A percentile compares a stretch with the other conserved stretches of the same genome.
These are phyloP conservation scores for Stagonosporopsis rhizophila DNA, from an alignment of 2,329 filamentous ascomycete genomes.

Conservation along the genomic window DNA sequence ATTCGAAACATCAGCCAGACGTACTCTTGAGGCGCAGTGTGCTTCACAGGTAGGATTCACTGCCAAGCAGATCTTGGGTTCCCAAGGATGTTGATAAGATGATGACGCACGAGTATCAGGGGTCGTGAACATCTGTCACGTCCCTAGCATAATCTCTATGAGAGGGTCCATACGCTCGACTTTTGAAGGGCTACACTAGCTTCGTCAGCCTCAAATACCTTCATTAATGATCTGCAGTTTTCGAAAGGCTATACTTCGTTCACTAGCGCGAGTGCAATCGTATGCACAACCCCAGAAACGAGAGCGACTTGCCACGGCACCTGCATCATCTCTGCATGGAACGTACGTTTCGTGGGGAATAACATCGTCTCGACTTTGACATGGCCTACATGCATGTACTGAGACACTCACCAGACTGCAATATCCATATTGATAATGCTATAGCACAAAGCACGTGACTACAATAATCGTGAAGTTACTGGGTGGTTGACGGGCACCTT, in stretches of 20 bases:
- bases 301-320: background rate
- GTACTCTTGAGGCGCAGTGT: background rate
- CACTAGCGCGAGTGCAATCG: background rate
- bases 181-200: background rate
- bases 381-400: background rate
- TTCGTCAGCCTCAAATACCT: background rate
- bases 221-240: background rate
- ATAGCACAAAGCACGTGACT: background rate
- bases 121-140: background rate
- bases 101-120: background rate
- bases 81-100: background rate
- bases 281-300: background rate
- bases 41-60: background rate
- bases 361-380: background rate
- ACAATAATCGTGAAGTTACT: background rate
- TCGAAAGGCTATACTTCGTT: background rate
- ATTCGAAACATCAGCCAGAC: background rate
- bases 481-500: background rate
- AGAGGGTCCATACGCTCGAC: background rate
- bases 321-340: background rate
- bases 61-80: slow-evolving; percentile 10
- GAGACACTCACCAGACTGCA: background rate
- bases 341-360: background rate
- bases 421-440: slow-evolving; percentile 13
- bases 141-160: background rate